A percentile compares a stretch with the other conserved stretches of the same genome.
Evolutionary conservation across 305 asterid genomes (phyloP).

Genomic region (Fraxinus floribunda): DNA sequence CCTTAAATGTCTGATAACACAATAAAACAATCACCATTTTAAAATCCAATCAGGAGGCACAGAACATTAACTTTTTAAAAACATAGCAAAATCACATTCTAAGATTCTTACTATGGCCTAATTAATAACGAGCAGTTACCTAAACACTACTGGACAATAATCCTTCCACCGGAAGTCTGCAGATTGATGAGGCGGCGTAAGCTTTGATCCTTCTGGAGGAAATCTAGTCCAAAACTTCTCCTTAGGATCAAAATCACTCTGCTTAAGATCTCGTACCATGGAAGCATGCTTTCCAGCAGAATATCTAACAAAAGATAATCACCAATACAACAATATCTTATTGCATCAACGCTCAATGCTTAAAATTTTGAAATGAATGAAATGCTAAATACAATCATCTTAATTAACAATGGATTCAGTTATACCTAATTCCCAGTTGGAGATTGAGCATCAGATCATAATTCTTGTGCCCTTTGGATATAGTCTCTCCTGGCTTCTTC

Average conservation of each 20-base stretch:
- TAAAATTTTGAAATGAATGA: not conserved
- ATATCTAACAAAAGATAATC: conserved; percentile 42
- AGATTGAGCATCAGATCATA: conserved; percentile 96
- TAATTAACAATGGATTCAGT: conserved; percentile 5
- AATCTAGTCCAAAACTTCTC: conserved; percentile 94
- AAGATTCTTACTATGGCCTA: not conserved
- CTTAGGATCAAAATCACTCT: conserved; percentile 79
- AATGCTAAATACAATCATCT: not conserved
- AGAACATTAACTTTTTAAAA: not conserved
- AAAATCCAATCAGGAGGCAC: conserved; percentile 20
- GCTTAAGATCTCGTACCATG: conserved; percentile 47
- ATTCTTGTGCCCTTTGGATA: conserved; percentile 88
- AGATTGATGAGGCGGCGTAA: conserved; percentile 86
- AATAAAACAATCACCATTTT: conserved; percentile 25
- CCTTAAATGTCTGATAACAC: conserved; percentile 66
- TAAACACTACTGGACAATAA: conserved; percentile 85
- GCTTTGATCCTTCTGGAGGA: conserved; percentile 85
- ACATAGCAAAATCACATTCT: not conserved
- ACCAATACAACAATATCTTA: conserved; percentile 12
- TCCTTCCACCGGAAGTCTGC: conserved; percentile 93
- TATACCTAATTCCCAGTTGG: conserved; percentile 85
- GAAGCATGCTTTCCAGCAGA: conserved; percentile 86
- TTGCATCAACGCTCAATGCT: not conserved
- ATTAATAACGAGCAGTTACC: conserved; percentile 40
- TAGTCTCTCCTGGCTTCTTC: conserved; percentile 84